These are phyloP conservation scores for Nelumbo lutea DNA, from an alignment of 164 flowering plant species.

Conservation along the genomic window DNA sequence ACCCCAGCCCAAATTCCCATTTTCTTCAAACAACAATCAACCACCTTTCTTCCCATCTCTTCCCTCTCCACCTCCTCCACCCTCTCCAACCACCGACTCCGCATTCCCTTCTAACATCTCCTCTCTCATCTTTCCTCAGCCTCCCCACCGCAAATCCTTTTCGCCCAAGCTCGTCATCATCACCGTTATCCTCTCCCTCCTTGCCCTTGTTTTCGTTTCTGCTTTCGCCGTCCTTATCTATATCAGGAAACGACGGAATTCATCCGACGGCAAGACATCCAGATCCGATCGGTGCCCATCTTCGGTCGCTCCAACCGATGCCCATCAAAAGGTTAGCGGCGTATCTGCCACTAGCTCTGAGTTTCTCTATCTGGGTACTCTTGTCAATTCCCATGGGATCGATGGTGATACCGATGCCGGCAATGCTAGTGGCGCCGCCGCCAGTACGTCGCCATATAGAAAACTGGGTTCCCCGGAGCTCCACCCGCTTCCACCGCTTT, in stretches of 20 bases:
- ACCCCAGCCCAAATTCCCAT: slow-evolving; percentile 24
- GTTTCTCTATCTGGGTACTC: slow-evolving; percentile 69
- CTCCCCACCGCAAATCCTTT: slow-evolving; percentile 16
- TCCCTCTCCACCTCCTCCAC: slow-evolving; percentile 40
- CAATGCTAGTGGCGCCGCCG: slow-evolving; percentile 1
- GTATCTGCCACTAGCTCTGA: slow-evolving; percentile 45
- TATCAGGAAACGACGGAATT: slow-evolving; percentile 19
- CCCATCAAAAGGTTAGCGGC: slow-evolving; percentile 24
- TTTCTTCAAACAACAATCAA: slow-evolving; percentile 13
- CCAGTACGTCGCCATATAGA: slow-evolving; percentile 21
- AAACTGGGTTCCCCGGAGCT: slow-evolving; percentile 68
- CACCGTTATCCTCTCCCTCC: slow-evolving; percentile 24
- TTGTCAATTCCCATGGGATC: slow-evolving; percentile 37
- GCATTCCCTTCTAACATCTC: slow-evolving; percentile 66
- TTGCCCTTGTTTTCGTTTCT: slow-evolving; percentile 27
- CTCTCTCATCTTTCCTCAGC: slow-evolving; percentile 41
- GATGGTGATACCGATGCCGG: slow-evolving; percentile 19
- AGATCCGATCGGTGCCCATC: slow-evolving; percentile 38
- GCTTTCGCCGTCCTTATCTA: slow-evolving; percentile 17
- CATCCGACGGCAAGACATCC: slow-evolving; percentile 20
- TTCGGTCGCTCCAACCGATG: slow-evolving; percentile 13
- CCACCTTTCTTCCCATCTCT: slow-evolving; percentile 39
- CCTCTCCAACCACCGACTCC: slow-evolving; percentile 23
- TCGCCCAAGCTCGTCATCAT: slow-evolving; percentile 31
- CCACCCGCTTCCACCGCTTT: slow-evolving; percentile 53